Conservation (phyloP, 2,329 filamentous ascomycete species). For the Stemphylium lycopersici region DNA sequence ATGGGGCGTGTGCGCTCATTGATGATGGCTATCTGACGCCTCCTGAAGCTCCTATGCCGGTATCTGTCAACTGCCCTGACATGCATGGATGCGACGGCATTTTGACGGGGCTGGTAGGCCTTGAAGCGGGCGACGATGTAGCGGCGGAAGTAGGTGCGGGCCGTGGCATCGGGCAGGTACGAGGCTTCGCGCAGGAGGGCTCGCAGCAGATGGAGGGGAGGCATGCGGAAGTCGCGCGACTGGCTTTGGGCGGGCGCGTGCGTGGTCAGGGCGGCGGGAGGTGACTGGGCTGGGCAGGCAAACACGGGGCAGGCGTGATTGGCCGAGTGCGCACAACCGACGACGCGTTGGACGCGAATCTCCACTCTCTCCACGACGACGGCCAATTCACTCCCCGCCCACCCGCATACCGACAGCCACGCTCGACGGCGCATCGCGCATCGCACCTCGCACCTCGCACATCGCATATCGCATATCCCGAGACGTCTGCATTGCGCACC, state of each 20-base stretch:
- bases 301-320: constrained; percentile 22
- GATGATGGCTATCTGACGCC: constrained; percentile 30
- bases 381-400: constrained; percentile 26
- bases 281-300: background rate
- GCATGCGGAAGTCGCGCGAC: constrained; percentile 20
- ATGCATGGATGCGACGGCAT: constrained; percentile 24
- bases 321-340: constrained; percentile 24
- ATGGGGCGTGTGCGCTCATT: constrained; percentile 25
- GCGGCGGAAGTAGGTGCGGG: constrained; percentile 57
- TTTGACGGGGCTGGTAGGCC: constrained; percentile 45
- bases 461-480: background rate
- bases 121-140: constrained; percentile 59
- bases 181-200: constrained; percentile 63
- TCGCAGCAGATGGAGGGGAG: constrained; percentile 58
- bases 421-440: constrained; percentile 3
- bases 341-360: constrained; percentile 32
- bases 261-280: constrained; percentile 15
- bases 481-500: too few species aligned
- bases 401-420: constrained; percentile 5
- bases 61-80: constrained; percentile 26
- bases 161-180: constrained; percentile 65
- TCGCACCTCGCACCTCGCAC: constrained; percentile 1
- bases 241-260: constrained; percentile 18
- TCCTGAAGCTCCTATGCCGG: constrained; percentile 28
- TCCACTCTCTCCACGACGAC: constrained; percentile 24